Conservation (phyloP, 768 basidiomycete genomes). For the Jaapia argillacea region DNA sequence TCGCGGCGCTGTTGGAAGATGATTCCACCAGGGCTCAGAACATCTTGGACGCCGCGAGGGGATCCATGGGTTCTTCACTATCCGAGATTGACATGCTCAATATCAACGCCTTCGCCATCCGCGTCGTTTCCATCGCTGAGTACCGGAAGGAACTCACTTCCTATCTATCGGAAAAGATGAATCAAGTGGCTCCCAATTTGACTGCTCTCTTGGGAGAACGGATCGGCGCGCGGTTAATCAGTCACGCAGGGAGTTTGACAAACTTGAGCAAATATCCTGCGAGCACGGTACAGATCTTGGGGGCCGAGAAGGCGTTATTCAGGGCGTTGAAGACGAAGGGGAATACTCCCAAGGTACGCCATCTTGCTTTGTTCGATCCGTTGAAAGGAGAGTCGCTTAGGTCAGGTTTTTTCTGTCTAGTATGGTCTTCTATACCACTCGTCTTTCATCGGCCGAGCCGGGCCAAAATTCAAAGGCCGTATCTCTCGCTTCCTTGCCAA, state of each 20-base stretch:
- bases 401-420: no score
- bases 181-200: conserved; percentile 88
- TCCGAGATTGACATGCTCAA: conserved; percentile 93
- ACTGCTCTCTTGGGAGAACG: conserved; percentile 88
- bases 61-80: conserved; percentile 90
- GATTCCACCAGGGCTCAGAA: conserved; percentile 84
- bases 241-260: conserved; percentile 92
- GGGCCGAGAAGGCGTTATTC: conserved; percentile 97
- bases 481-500: conserved; percentile 99
- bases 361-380: neutral
- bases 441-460: conserved; percentile 92
- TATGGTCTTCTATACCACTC: conserved; percentile 98
- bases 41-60: conserved; percentile 87
- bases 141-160: conserved; percentile 86
- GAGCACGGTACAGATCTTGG: conserved; percentile 94
- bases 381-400: no score
- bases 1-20: conserved; percentile 75
- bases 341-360: conserved; percentile 85
- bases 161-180: conserved; percentile 96
- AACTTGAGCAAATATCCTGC: conserved; percentile 98
- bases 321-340: conserved; percentile 97
- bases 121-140: conserved; percentile 86
- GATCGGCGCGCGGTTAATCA: conserved; percentile 87
- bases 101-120: conserved; percentile 81
- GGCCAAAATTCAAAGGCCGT: conserved; percentile 90